phyloP scores from a whole-genome alignment of 2,329 filamentous ascomycete genomes.

The Verticillium dahliae region DNA sequence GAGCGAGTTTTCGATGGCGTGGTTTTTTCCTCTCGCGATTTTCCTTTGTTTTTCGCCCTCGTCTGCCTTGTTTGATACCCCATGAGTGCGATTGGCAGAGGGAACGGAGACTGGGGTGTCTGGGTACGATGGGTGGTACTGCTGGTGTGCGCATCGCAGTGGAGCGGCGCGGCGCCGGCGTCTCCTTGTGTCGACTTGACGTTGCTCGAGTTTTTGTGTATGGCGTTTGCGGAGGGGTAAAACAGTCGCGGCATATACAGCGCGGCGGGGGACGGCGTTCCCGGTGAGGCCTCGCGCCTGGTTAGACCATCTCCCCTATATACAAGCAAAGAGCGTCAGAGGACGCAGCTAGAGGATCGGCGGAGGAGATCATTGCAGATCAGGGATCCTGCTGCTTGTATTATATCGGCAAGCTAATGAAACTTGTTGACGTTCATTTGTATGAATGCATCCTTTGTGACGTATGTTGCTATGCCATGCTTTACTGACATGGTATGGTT shows the following conservation, averaged over 20 bases:
- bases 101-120: conserved; percentile 5
- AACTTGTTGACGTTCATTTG: neutral
- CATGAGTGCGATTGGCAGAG: conserved; percentile 13
- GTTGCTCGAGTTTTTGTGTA: conserved; percentile 3
- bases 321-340: conserved; percentile 8
- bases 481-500: too few relatives aligned
- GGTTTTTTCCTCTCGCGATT: conserved; percentile 12
- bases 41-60: conserved; percentile 17
- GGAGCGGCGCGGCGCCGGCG: neutral
- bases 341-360: conserved; percentile 11
- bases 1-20: neutral
- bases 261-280: conserved; percentile 7
- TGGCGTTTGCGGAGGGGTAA: conserved; percentile 2
- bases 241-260: neutral
- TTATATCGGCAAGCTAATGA: conserved; percentile 7
- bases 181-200: neutral
- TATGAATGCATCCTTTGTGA: neutral
- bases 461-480: too few relatives aligned
- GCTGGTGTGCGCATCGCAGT: neutral
- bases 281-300: conserved; percentile 8
- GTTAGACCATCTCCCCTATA: conserved; percentile 13
- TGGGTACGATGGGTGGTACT: conserved; percentile 8
- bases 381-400: conserved; percentile 13
- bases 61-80: conserved; percentile 21
- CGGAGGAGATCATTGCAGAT: conserved; percentile 6